Evolutionary conservation across 768 basidiomycete species (phyloP), one percentile per base, ranked within the genome.

Genomic region (Pulveroboletus sp.): DNA sequence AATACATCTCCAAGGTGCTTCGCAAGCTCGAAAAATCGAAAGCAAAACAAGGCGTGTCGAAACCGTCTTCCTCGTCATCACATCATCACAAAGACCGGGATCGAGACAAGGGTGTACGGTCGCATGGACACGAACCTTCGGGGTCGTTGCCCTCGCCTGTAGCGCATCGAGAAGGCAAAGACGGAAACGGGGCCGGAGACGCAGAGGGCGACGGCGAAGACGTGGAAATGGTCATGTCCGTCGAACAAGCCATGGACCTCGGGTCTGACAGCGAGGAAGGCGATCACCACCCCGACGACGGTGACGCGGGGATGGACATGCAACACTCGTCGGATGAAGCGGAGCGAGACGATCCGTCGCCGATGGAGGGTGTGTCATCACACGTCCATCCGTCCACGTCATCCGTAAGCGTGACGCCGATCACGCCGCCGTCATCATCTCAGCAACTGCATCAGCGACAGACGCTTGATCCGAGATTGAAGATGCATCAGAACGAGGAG

Each of bases 1-100:
- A 96, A 36, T 98, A 90, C 65, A 83, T 93, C 48, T 71, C 77
- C 48, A 96, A 95, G 69, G 71, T 94, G 10, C 67, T 89, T 16
- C 79, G 79, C 31, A 86, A 81, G 59, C 67, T 85, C 40, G 82
- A 84, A 29, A 86, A 67, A 50, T 60, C 64, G 26, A 62, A 64
- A 50, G 62, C 63, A 11, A 60, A 50, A 37, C 53, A 34, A 6
- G 36, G 57, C 32, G 31, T 55, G 19, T 63, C 56, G 19, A 61
- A 57, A 20, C 54, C 40, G 27, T 29, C 54, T 3, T 49, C 39
- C 13, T 52, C 48, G 10, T 56, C 63, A 9, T 63, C 63, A 14
- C 63, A 59, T 7, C 55, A 49, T 35, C 30, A 49, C 32, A 45
- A 36, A 22, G 50, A 41, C 22, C 58, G 50, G 11, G 46, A 55